These are phyloP conservation scores for Peronospora tabacina DNA, from an alignment of 352 stramenopile genomes.

Conservation along the genomic window DNA sequence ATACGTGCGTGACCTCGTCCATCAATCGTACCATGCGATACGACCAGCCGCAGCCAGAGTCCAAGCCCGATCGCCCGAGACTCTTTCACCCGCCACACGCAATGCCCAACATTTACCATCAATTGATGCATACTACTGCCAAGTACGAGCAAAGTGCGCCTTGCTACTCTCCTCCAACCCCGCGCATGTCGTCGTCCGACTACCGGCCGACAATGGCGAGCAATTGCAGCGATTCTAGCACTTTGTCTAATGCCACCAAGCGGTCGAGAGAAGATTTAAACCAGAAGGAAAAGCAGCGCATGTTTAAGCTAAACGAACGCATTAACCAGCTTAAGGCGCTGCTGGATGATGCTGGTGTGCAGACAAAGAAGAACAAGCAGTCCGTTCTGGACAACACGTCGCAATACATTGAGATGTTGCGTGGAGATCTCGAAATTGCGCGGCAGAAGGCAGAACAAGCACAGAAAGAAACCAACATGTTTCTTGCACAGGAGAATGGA, in stretches of 20 bases:
- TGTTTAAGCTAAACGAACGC: constrained; percentile 86
- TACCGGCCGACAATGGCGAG: constrained; percentile 27
- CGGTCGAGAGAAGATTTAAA: constrained; percentile 76
- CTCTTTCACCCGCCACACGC: constrained; percentile 37
- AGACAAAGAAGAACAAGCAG: constrained; percentile 81
- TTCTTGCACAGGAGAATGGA: constrained; percentile 19
- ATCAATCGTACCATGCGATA: constrained; percentile 24
- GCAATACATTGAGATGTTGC: constrained; percentile 67
- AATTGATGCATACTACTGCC: constrained; percentile 32
- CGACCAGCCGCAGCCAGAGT: constrained; percentile 17
- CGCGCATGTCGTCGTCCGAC: constrained; percentile 40
- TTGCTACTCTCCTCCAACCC: constrained; percentile 38
- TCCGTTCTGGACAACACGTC: constrained; percentile 60
- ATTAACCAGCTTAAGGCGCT: constrained; percentile 71
- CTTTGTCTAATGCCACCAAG: constrained; percentile 35
- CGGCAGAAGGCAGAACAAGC: constrained; percentile 53
- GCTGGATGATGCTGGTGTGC: constrained; percentile 53
- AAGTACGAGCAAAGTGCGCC: constrained; percentile 39
- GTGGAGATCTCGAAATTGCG: constrained; percentile 47
- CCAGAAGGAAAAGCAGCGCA: constrained; percentile 83
- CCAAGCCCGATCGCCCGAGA: constrained; percentile 41
- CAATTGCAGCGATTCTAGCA: constrained; percentile 32
- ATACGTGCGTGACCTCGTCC: constrained; percentile 33
- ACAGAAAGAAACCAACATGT: constrained; percentile 44
- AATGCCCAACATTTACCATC: constrained; percentile 27